Evolutionary conservation across 139 green algal species (phyloP), one percentile per base, ranked within the genome.

Genomic region (Eudorina sp.): DNA sequence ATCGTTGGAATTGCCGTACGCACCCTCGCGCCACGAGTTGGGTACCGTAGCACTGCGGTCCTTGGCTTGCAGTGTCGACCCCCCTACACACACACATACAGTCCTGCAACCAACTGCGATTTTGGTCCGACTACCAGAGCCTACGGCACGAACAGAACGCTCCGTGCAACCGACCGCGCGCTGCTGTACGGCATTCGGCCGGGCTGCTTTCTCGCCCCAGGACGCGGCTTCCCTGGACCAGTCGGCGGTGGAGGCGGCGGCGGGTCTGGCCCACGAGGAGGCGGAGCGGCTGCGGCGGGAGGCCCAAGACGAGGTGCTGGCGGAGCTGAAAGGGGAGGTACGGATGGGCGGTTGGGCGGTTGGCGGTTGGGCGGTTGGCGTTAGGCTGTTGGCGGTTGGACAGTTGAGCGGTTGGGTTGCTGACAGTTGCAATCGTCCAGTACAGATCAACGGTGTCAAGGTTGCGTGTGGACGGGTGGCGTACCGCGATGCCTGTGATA

Each of bases 221-320:
- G 73, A 81, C n/a, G 73, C 73, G 7, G 73, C 27, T 23, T 14
- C 45, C 5, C 31, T 81, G 73, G 73, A 81, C 46, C 7, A 27
- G 25, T 29, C 21, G 3, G 73, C 41, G 31, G 73, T 81, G 43
- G 45, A 25, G 6, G 45, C 45, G 0, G 45, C 25, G 13, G 73
- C 73, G 3, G 73, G 73, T 38, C 27, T 64, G 45, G 43, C 45
- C 46, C 8, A 25, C 14, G 73, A 81, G 45, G 73, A 81, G 73
- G 73, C 45, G 43, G 73, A 81, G 29, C 43, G 41, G 45, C 73
- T 81, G 46, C 43, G 73, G 45, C 73, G 73, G 11, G 73, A 81
- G 73, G 73, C 73, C 16, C 73, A 81, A 45, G 73, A 81, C 38
- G 73, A 81, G n/a, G 73, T 81, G 27, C 73, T 81, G 46, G 43